Evolutionary conservation across 192 early-diverging fungal species (phyloP).

Genomic region (Irineochytrium annulatum): DNA sequence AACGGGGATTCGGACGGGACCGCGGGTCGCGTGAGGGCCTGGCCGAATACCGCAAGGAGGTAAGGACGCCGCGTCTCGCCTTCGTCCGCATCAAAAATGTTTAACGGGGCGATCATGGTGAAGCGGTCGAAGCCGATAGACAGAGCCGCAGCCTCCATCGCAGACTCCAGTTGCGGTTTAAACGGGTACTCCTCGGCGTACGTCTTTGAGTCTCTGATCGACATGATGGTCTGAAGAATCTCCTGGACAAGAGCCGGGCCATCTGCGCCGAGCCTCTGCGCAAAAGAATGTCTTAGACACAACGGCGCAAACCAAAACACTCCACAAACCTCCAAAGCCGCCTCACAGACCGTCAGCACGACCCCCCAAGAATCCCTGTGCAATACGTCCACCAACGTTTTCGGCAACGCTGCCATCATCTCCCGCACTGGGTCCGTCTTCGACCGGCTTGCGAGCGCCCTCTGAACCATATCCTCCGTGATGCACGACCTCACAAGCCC

Average conservation of each 20-base stretch:
- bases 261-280: slow-evolving; percentile 59
- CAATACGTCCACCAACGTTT: slow-evolving; percentile 54
- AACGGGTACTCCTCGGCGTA: slow-evolving; percentile 67
- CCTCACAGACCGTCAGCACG: slow-evolving; percentile 70
- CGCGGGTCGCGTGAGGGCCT: slow-evolving; percentile 61
- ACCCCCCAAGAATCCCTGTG: slow-evolving; percentile 81
- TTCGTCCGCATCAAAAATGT: slow-evolving; percentile 59
- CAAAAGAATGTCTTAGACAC: background rate
- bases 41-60: slow-evolving; percentile 78
- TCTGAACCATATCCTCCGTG: slow-evolving; percentile 67
- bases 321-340: slow-evolving; percentile 55
- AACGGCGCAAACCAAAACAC: background rate
- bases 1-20: slow-evolving; percentile 9
- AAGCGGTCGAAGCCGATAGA: slow-evolving; percentile 78
- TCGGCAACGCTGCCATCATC: slow-evolving; percentile 32
- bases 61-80: slow-evolving; percentile 76
- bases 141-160: slow-evolving; percentile 73
- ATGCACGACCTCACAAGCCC: slow-evolving; percentile 70
- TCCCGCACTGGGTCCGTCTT: slow-evolving; percentile 41
- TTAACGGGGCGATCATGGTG: slow-evolving; percentile 71
- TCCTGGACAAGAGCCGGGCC: slow-evolving; percentile 57
- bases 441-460: slow-evolving; percentile 36
- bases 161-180: slow-evolving; percentile 81
- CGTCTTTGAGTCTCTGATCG: slow-evolving; percentile 69
- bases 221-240: slow-evolving; percentile 59